phyloP scores from a whole-genome alignment of 352 stramenopile species.

The Phytophthora ohioensis region DNA sequence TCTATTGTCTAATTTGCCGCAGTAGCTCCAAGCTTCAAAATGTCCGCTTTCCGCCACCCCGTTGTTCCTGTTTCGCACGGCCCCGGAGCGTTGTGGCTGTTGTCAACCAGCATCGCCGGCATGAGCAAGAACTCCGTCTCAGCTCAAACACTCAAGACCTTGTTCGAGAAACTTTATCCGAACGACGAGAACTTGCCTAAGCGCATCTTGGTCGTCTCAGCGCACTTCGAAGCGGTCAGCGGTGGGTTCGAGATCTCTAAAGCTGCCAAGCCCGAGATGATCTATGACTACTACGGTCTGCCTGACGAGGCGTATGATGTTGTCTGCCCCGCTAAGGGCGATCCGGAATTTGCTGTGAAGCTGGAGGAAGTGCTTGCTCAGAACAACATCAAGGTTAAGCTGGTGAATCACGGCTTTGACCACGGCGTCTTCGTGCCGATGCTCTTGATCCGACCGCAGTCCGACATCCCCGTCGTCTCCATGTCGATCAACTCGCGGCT shows the following conservation, averaged over 20 bases:
- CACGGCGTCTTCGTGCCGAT: not conserved
- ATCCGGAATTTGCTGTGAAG: too few species aligned
- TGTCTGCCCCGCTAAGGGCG: not conserved
- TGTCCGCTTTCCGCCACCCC: not conserved
- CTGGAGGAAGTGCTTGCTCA: too few species aligned
- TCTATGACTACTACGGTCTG: not conserved
- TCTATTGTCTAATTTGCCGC: not conserved
- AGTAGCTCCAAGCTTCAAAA: not conserved
- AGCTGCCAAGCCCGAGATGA: not conserved
- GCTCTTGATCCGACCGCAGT: not conserved
- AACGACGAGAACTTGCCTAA: not conserved
- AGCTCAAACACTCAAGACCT: not conserved
- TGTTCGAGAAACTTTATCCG: not conserved
- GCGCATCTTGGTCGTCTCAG: not conserved
- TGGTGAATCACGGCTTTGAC: not conserved
- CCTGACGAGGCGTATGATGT: not conserved
- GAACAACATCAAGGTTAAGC: not conserved
- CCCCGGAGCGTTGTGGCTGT: not conserved
- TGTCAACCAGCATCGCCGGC: not conserved
- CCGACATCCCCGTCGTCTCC: not conserved
- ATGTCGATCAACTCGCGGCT: constrained; percentile 1
- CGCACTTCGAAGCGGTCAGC: not conserved
- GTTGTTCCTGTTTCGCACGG: not conserved
- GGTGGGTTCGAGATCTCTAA: not conserved
- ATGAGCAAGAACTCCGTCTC: not conserved